A percentile compares a stretch with the other conserved stretches of the same genome.
phyloP scores from a whole-genome alignment of 2,329 filamentous ascomycete genomes.

The Myrmaecium sp. region DNA sequence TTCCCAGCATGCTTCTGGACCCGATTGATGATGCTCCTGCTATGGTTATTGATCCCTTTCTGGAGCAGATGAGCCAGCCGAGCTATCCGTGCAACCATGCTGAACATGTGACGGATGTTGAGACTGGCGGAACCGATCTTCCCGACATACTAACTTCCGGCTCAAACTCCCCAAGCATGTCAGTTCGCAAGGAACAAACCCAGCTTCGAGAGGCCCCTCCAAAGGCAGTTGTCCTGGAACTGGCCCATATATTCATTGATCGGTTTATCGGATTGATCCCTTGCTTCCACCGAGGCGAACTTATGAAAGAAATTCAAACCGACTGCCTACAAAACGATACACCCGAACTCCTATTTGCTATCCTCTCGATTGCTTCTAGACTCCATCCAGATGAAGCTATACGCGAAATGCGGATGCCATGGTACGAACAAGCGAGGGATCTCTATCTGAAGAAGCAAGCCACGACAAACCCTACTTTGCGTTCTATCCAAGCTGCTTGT shows the following conservation, averaged over 20 bases:
- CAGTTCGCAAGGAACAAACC: no score
- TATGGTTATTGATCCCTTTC: no score
- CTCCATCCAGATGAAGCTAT: constrained; percentile 11
- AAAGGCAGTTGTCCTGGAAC: no score
- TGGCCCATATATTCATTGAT: constrained; percentile 1
- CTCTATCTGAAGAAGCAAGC: constrained; percentile 11
- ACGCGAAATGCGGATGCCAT: constrained; percentile 8
- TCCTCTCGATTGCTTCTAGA: constrained; percentile 11
- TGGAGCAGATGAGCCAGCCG: no score
- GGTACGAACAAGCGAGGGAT: constrained; percentile 15
- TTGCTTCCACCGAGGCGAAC: constrained; percentile 12
- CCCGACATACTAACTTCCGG: no score
- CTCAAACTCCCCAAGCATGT: no score
- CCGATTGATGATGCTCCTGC: no score
- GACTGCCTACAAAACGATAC: constrained; percentile 8
- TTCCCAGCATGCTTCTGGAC: no score
- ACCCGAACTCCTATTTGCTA: constrained; percentile 11
- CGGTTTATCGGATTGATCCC: constrained; percentile 6
- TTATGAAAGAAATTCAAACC: constrained; percentile 7
- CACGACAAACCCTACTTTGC: constrained; percentile 9
- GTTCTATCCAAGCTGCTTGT: constrained; percentile 12
- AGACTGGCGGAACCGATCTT: no score
- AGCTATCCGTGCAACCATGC: no score
- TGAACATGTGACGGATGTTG: no score
- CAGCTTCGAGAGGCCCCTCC: no score